Conservation (phyloP, 2,329 filamentous ascomycete genomes). For the Dothideomycetes sp. region DNA sequence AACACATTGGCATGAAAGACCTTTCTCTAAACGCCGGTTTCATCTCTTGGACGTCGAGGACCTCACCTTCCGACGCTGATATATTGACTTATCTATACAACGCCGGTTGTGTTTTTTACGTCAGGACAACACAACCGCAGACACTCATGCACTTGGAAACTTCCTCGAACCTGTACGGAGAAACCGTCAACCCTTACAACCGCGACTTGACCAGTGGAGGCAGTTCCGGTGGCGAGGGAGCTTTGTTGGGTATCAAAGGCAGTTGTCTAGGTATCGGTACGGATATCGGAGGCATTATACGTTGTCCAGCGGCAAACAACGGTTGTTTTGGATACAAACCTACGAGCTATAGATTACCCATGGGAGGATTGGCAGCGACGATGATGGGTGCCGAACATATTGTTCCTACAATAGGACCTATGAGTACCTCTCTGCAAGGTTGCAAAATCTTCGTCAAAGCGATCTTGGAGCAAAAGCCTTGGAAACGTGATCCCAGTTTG, state of each 20-base stretch:
- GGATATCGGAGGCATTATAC: slow-evolving; percentile 44
- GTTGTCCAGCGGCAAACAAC: slow-evolving; percentile 40
- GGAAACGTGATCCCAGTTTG: slow-evolving; percentile 48
- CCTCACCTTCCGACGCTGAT: slow-evolving; percentile 46
- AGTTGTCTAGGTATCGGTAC: slow-evolving; percentile 46
- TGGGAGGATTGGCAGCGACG: slow-evolving; percentile 33
- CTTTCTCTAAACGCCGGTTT: slow-evolving; percentile 51
- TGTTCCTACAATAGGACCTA: slow-evolving; percentile 42
- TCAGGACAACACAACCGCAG: slow-evolving; percentile 46
- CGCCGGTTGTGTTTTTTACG: slow-evolving; percentile 45
- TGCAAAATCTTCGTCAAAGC: slow-evolving; percentile 45
- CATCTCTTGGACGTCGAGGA: slow-evolving; percentile 50
- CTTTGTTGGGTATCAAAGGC: slow-evolving; percentile 43
- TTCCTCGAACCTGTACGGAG: slow-evolving; percentile 41
- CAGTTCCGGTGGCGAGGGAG: slow-evolving; percentile 49
- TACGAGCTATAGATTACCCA: slow-evolving; percentile 35
- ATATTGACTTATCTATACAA: slow-evolving; percentile 50
- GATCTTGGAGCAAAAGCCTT: slow-evolving; percentile 45
- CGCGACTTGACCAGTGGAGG: slow-evolving; percentile 42
- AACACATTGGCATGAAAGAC: slow-evolving; percentile 22
- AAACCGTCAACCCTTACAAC: slow-evolving; percentile 48
- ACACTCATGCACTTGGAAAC: slow-evolving; percentile 48
- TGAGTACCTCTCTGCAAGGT: slow-evolving; percentile 45
- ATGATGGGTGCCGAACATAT: slow-evolving; percentile 40
- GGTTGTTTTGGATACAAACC: slow-evolving; percentile 39